A percentile compares a stretch with the other conserved stretches of the same genome.
phyloP scores from a whole-genome alignment of 257 asterid species.

The Linaria vulgaris region DNA sequence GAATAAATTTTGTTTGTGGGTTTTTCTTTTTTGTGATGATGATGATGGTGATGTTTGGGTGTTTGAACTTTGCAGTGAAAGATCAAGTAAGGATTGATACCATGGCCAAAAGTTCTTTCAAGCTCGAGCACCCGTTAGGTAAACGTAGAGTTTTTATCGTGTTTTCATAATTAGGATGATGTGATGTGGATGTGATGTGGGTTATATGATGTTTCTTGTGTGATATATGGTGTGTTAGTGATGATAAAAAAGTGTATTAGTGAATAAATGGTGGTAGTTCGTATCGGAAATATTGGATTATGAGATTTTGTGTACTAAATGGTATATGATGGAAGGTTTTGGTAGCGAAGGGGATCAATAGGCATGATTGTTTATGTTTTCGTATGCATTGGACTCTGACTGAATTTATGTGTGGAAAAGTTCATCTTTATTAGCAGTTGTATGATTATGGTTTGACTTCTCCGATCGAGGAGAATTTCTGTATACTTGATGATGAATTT shows the following conservation, averaged over 20 bases:
- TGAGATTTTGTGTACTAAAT: not conserved
- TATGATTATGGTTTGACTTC: no score
- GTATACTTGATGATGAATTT: no score
- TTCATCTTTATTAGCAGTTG: no score
- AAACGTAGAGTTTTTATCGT: not conserved
- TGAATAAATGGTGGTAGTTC: no score
- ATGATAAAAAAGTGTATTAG: not conserved
- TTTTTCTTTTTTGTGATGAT: not conserved
- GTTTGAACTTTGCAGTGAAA: conserved; percentile 53
- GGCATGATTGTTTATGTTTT: no score
- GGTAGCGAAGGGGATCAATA: not conserved
- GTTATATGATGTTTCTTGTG: not conserved
- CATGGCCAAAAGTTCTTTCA: conserved; percentile 67
- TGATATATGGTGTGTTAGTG: not conserved
- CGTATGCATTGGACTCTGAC: no score
- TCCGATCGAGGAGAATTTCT: no score
- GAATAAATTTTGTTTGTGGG: not conserved
- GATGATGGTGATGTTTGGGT: conserved; percentile 40
- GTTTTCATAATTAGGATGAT: no score
- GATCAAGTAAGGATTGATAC: conserved; percentile 40
- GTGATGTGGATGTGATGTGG: not conserved
- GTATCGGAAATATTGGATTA: not conserved
- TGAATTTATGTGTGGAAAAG: no score
- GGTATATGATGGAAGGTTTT: not conserved
- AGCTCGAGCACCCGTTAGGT: conserved; percentile 68